Percentiles rank a stretch among this genome's conserved stretches.
Conservation (phyloP, 176 grass and related monocot species). For the Triticum timopheevii region DNA sequence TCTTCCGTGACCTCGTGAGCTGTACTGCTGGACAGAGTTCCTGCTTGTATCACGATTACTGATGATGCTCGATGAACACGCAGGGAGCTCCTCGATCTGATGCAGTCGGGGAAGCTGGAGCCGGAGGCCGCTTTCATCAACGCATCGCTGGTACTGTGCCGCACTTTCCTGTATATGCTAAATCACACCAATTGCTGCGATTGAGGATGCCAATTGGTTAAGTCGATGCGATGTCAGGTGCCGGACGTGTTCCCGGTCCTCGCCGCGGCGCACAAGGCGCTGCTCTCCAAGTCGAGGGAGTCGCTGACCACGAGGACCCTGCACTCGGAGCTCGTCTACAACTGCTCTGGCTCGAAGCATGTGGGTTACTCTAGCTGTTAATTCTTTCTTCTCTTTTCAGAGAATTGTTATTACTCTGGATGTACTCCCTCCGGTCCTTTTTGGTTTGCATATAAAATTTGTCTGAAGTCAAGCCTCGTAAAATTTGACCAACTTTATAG, state of each 20-base stretch:
- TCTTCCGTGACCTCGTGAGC: too few relatives aligned
- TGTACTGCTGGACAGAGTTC: too few relatives aligned
- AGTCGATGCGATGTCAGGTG: slow-evolving; percentile 33
- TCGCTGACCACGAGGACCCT: slow-evolving; percentile 75
- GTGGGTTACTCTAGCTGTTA: slow-evolving; percentile 34
- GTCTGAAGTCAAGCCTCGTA: too few relatives aligned
- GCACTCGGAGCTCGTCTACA: slow-evolving; percentile 95
- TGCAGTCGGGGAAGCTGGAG: too few relatives aligned
- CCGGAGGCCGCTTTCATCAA: too few relatives aligned
- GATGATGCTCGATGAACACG: too few relatives aligned
- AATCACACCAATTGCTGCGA: not conserved
- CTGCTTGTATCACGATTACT: too few relatives aligned
- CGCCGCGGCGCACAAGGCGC: slow-evolving; percentile 72
- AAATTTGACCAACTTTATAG: too few relatives aligned
- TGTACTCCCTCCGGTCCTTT: not conserved
- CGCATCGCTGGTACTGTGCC: too few relatives aligned
- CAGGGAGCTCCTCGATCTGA: too few relatives aligned
- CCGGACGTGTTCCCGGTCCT: slow-evolving; percentile 86
- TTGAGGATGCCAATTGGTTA: not conserved
- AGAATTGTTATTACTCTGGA: not conserved
- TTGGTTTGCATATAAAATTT: too few relatives aligned
- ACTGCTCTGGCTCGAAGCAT: slow-evolving; percentile 90
- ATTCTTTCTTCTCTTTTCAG: not conserved
- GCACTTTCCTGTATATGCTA: too few relatives aligned
- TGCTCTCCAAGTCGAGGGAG: slow-evolving; percentile 71